Evolutionary conservation across 1,284 basidiomycete species (phyloP).

Genomic region (Peniophora sp.): DNA sequence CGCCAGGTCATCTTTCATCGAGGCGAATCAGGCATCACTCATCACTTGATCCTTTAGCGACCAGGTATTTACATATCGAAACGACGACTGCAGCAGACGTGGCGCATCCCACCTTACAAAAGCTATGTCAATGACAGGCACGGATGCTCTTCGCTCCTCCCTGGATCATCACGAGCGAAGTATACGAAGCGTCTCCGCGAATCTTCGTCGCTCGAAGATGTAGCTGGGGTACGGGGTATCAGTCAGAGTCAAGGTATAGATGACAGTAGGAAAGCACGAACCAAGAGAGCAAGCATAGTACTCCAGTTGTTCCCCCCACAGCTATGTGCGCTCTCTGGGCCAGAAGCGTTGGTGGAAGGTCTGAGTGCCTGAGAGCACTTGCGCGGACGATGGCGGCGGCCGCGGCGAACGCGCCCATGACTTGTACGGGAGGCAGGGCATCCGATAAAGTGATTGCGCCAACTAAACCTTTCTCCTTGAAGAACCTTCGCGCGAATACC

Average conservation of each 20-base stretch:
- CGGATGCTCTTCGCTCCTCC: too few species aligned
- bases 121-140: too few species aligned
- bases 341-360: slow-evolving; percentile 12
- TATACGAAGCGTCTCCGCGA: background rate
- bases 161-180: background rate
- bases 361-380: slow-evolving; percentile 15
- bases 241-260: too few species aligned
- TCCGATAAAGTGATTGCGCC: slow-evolving; percentile 14
- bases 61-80: too few species aligned
- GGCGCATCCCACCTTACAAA: too few species aligned
- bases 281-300: slow-evolving; percentile 23
- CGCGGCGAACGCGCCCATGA: slow-evolving; percentile 18
- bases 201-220: background rate
- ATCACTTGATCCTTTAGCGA: too few species aligned
- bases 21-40: too few species aligned
- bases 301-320: slow-evolving; percentile 16
- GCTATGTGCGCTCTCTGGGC: slow-evolving; percentile 21
- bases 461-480: slow-evolving; percentile 12
- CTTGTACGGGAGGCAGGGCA: slow-evolving; percentile 18
- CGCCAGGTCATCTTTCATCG: too few species aligned
- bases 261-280: too few species aligned
- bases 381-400: slow-evolving; percentile 19
- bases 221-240: background rate
- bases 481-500: slow-evolving; percentile 22
- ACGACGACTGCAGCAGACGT: too few species aligned